These are phyloP conservation scores for Oryza longistaminata DNA, from an alignment of 176 grass and related monocot genomes.

Conservation along the genomic window DNA sequence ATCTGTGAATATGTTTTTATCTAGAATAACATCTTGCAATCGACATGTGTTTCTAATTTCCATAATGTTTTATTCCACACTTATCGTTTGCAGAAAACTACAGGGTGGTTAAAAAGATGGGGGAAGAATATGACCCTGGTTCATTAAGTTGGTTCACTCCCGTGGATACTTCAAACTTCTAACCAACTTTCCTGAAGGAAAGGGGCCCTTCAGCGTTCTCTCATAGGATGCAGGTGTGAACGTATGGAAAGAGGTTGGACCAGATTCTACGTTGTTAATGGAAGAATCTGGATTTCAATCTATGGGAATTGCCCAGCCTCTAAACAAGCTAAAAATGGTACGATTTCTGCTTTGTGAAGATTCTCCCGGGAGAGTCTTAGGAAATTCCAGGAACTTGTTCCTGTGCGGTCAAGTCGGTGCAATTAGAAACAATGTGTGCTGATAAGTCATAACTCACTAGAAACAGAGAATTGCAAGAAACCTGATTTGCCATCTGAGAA, in stretches of 20 bases:
- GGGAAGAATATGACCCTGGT: conserved; percentile 99
- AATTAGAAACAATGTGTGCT: conserved; percentile 56
- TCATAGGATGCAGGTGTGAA: conserved; percentile 93
- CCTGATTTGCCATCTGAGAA: conserved; percentile 85
- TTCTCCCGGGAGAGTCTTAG: conserved; percentile 59
- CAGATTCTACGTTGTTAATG: conserved; percentile 87
- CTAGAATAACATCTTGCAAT: conserved; percentile 26
- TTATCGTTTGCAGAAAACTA: conserved; percentile 70
- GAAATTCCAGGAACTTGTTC: conserved; percentile 61
- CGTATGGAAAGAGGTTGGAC: conserved; percentile 83
- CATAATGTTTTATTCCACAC: conserved; percentile 29
- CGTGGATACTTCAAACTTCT: conserved; percentile 93
- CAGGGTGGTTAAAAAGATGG: conserved; percentile 96
- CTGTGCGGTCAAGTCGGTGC: conserved; percentile 58
- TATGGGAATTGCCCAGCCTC: conserved; percentile 61
- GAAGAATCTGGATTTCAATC: conserved; percentile 67
- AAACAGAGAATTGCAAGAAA: conserved; percentile 63
- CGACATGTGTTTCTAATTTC: conserved; percentile 16
- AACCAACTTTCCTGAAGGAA: conserved; percentile 86
- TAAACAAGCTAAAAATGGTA: conserved; percentile 71
- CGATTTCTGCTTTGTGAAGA: conserved; percentile 87
- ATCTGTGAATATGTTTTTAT: not conserved
- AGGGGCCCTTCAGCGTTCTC: conserved; percentile 85
- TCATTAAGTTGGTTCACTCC: conserved; percentile 92
- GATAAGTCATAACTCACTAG: conserved; percentile 60